Evolutionary conservation across 2,329 filamentous ascomycete genomes (phyloP), one percentile per base, ranked within the genome.

Genomic region (Botryosphaeria dothidea): DNA sequence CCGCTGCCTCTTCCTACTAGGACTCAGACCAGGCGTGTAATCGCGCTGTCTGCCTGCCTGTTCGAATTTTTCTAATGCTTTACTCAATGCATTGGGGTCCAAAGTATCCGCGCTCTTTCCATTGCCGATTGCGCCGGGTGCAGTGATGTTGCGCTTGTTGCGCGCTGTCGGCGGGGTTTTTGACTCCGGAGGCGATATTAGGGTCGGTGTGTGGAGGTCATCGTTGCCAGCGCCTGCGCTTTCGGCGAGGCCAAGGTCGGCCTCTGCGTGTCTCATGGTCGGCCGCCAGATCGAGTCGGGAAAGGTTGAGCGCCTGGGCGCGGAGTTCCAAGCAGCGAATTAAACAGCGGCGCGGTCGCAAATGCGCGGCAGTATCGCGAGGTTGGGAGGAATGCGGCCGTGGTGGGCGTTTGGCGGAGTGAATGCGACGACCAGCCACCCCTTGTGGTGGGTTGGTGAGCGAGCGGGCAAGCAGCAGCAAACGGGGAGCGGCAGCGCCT

Each of bases 1-100:
- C 67, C 88, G 82, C 75, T 89, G 88, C 68, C 88, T 83, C 77
- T 91, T 91, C 67, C 89, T 82, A 74, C 87, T 89, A 4, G 89
- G 88, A 74, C 88, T 91, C 31, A 85, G 83, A 48, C 82, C 85
- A 3, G 88, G 88, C 31, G 88, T 90, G 65, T 84, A 83, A 68
- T 89, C 87, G 71, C 86, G 79, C 52, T 82, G 80, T 66, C 82
- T 81, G n/a, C 85, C 85, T 13, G 82, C 82, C 65, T 87, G 83
- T 69, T 89, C 86, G 68, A 87, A 84, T 49, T 87, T 83, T 70
- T 86, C 85, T 68, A 90, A 77, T 27, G 87, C 87, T 73, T 83
- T 87, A 64, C 82, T 85, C 65, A 90, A 76, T 8, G 85, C 85
- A 65, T 81, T 81, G 11, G 88, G 77, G 74, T 89, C 88, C 48